Percentiles rank a stretch among this genome's conserved stretches.
Conservation (phyloP, 306 rosid species). For the Castanospermum australe region DNA sequence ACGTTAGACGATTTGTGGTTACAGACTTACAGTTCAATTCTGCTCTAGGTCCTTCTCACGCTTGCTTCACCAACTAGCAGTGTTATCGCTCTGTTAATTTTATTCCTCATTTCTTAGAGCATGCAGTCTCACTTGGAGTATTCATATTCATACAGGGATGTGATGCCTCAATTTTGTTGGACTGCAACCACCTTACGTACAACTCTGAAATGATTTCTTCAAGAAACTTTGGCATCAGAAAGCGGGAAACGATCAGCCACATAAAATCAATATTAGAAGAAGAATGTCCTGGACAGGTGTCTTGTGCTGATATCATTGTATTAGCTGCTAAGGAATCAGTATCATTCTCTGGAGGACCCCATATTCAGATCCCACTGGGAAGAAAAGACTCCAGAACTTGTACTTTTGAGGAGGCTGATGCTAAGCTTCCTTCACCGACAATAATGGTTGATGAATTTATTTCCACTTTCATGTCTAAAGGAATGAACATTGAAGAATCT, state of each 20-base stretch:
- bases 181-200: neutral
- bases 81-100: too few species aligned
- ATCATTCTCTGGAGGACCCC: constrained; percentile 40
- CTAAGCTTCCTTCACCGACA: constrained; percentile 41
- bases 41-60: neutral
- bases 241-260: constrained; percentile 31
- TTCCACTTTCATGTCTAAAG: constrained; percentile 24
- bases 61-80: neutral
- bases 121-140: neutral
- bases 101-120: too few species aligned
- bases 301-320: constrained; percentile 43
- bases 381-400: constrained; percentile 40
- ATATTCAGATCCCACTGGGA: constrained; percentile 41
- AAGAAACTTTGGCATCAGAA: constrained; percentile 40
- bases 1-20: too few species aligned
- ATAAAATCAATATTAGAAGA: constrained; percentile 37
- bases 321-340: constrained; percentile 45
- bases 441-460: constrained; percentile 33
- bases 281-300: constrained; percentile 44
- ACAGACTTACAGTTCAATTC: neutral
- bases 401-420: constrained; percentile 36
- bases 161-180: constrained; percentile 50
- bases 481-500: constrained; percentile 46
- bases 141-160: constrained; percentile 36
- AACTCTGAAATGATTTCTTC: constrained; percentile 41